Evolutionary conservation across 2,329 filamentous ascomycete genomes (phyloP), one percentile per base, ranked within the genome.

Genomic region (Neopestalotiopsis sp.): DNA sequence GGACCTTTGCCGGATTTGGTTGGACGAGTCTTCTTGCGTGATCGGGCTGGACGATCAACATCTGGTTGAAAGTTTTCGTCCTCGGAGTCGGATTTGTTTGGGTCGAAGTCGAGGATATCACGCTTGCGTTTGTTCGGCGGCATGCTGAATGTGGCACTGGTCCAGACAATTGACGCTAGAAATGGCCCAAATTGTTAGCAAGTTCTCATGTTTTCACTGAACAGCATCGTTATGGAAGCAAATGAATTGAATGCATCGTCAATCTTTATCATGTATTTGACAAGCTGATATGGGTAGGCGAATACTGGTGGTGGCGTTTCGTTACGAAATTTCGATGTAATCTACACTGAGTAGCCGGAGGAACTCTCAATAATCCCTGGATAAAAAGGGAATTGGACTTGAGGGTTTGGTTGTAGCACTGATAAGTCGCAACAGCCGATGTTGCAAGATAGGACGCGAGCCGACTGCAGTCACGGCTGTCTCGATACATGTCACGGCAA

Each of bases 31-130:
- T 83, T 84, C 72, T 83, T 86, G 67, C 72, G 74, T 17, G 74
- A 72, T 62, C 73, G 75, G 2, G 70, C 70, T 17, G 67, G 60
- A 32, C 80, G 82, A 72, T 85, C 83, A 28, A 78, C 76, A 17
- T 79, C 77, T 17, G 89, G 89, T 69, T 90, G 86, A 74, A 91
- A 92, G 77, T 90, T 90, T 72, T 89, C 88, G 75, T 92, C 90
- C 64, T 89, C 86, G 2, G 90, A 84, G 73, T 92, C 90, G 65
- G 90, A 91, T 76, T 89, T 87, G 77, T 91, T 91, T 3, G 88
- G 88, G 77, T 92, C 90, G 73, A 91, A 91, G 67, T 84, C 83
- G 71, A 89, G 79, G 38, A 81, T 75, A 69, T 83, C 83, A 71
- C 85, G 82, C 83, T 90, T 91, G 67, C 89, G 82, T 77, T 90